A percentile compares a stretch with the other conserved stretches of the same genome.
These are phyloP conservation scores for Penicillium hordei DNA, from an alignment of 2,329 filamentous ascomycete genomes.

Conservation along the genomic window DNA sequence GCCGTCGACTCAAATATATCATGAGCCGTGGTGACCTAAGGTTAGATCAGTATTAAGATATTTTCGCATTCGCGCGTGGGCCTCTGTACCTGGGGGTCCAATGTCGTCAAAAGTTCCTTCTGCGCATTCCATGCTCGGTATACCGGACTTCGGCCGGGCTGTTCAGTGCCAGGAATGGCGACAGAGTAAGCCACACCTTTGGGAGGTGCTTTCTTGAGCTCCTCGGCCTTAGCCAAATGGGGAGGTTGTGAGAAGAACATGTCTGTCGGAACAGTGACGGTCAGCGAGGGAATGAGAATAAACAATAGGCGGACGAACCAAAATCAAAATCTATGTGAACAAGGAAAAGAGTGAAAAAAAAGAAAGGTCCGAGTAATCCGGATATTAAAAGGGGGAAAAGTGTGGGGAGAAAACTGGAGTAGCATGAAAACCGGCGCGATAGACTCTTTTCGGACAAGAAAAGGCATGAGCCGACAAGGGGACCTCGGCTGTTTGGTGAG, in stretches of 20 bases:
- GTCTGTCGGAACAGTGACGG: background rate
- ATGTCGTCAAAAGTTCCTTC: conserved; percentile 69
- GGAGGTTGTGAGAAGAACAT: conserved; percentile 43
- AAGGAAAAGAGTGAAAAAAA: conserved; percentile 35
- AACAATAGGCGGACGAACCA: background rate
- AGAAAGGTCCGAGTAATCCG: conserved; percentile 31
- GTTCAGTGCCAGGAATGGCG: conserved; percentile 70
- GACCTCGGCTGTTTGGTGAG: conserved; percentile 21
- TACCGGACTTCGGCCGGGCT: conserved; percentile 68
- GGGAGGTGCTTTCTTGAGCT: conserved; percentile 64
- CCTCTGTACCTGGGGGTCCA: conserved; percentile 62
- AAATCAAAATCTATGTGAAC: background rate
- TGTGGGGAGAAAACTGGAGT: conserved; percentile 17
- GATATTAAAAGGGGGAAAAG: conserved; percentile 12
- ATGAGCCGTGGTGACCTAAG: conserved; percentile 65
- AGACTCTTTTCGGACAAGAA: conserved; percentile 16
- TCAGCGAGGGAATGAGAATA: background rate
- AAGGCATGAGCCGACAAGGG: conserved; percentile 6
- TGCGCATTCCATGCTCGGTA: conserved; percentile 82
- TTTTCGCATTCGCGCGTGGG: background rate
- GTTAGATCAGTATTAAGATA: background rate
- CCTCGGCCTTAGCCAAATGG: conserved; percentile 43
- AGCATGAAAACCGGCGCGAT: conserved; percentile 19
- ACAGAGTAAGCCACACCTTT: conserved; percentile 76
- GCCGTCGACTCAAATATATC: conserved; percentile 74